Percentiles rank a stretch among this genome's conserved stretches.
Evolutionary conservation across 495 filamentous ascomycete genomes (phyloP).

Genomic region (Trichocladium antarcticum): DNA sequence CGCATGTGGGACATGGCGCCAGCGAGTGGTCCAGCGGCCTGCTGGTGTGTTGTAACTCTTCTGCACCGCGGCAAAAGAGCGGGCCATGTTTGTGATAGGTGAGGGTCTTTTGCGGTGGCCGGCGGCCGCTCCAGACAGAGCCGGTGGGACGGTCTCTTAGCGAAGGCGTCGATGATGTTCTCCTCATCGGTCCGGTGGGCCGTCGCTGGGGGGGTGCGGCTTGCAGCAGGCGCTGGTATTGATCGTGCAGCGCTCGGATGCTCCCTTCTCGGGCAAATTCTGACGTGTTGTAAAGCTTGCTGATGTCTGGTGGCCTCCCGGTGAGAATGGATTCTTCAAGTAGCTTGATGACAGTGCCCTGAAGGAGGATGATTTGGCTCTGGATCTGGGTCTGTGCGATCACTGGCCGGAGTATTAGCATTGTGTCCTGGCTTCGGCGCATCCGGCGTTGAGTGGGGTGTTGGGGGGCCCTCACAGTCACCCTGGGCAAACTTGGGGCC

Average conservation of each 20-base stretch:
- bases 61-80: conserved; percentile 25
- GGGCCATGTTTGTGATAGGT: conserved; percentile 5
- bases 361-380: conserved; percentile 27
- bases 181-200: conserved; percentile 12
- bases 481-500: conserved; percentile 27
- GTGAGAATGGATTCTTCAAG: conserved; percentile 25
- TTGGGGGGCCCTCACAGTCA: conserved; percentile 18
- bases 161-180: conserved; percentile 22
- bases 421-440: too few species aligned
- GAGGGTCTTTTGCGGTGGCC: conserved; percentile 1
- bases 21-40: background rate
- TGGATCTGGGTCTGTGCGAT: conserved; percentile 30
- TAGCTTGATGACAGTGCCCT: conserved; percentile 25
- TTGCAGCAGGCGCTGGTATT: conserved; percentile 25
- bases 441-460: background rate
- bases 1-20: conserved; percentile 17
- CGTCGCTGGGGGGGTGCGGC: conserved; percentile 7
- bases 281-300: conserved; percentile 25
- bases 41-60: conserved; percentile 16
- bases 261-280: conserved; percentile 27
- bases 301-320: conserved; percentile 18
- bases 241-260: conserved; percentile 28
- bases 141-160: conserved; percentile 5
- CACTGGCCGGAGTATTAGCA: conserved; percentile 8
- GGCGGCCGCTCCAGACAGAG: background rate